Evolutionary conservation across 495 filamentous ascomycete species (phyloP), one percentile per base, ranked within the genome.

Genomic region (Daldinia grandis): DNA sequence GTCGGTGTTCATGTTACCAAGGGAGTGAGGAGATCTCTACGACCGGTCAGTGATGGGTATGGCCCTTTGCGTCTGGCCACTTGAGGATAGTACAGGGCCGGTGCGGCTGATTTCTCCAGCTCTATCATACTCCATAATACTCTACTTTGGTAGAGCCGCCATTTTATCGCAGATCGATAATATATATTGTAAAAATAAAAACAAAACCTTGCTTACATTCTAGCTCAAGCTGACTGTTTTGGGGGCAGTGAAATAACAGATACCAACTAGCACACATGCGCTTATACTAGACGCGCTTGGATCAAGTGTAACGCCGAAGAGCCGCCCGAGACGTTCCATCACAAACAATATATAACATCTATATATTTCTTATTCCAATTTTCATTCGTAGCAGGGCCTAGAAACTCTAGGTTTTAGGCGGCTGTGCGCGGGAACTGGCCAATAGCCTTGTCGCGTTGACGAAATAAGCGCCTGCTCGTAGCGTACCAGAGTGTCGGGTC

Each of bases 391-490:
- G 21, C 5, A 25, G 6, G 10, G 30, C 14, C 50, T 42, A 25
- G 15, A 30, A 24, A 28, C 17, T 31, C 17, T 31, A 28, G 17
- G 30, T 17, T 53, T 12, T 19, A 9, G 56, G 69, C 69, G 59
- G 37, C 30, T 68, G 64, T 55, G 53, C 60, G 65, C 61, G 60
- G 60, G 27, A 73, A 30, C 5, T 42, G 3, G 19, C 70, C 65
- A 73, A 73, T 69, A 15, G 62, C 27, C 28, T 44, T 50, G 40
- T 27, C 19, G 44, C 31, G 40, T 49, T 42, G 51, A 35, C 40
- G 15, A 64, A 64, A 65, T 72, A 72, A 68, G 69, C 70, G 70
- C 65, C 57, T 64, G 40, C 49, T 50, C 44, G 33, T 47, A 31
- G 38, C 61, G 65, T 66, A 28, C 65, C 65, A 68, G 19, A 58